Evolutionary conservation across 2,329 filamentous ascomycete species (phyloP), one percentile per base, ranked within the genome.

Genomic region (Ophiostoma perfectum): DNA sequence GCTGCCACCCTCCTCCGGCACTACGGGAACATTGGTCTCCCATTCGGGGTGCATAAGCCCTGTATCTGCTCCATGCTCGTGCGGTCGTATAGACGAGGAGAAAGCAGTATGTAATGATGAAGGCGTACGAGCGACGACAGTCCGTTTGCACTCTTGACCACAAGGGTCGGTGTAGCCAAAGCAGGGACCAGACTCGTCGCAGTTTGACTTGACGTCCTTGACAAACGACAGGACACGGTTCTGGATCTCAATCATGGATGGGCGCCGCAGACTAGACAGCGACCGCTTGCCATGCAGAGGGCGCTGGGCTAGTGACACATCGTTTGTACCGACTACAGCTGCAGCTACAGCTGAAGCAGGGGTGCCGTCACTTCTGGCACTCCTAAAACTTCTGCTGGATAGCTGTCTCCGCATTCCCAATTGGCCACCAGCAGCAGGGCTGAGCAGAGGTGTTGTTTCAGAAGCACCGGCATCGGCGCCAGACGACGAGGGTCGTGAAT

Each of bases 81-180:
- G 49, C 11, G 49, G 49, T 18, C 49, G 49, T 27, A 14, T 27
- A n/a, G 14, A 55, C 7, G 52, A 12, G 27, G 52, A 18, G 9
- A 58, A 36, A 11, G 27, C 27, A 36, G 8, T 58, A 9, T 58
- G 52, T 12, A 38, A 38, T 38, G 52, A 11, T 38, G 42, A 44
- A 8, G 42, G 42, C 42, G 52, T 58, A 11, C 52, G 52, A 12
- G 38, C 3, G 14, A 27, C 5, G 12, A 38, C 9, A 2, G 88
- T 85, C 72, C 87, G 88, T 76, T 86, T 87, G 75, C 87, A 89
- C 74, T 87, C 86, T 74, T 88, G 85, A 1, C 86, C 86, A 71
- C 87, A 89, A 0, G 86, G 86, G 72, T 89, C 87, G 1, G 85
- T 81, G 74, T 87, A 90, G 68, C 87, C 87, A 72, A 81, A 89